A percentile compares a stretch with the other conserved stretches of the same genome.
phyloP scores from a whole-genome alignment of 192 early-diverging fungal species.

The Spizellomyces punctatus region DNA sequence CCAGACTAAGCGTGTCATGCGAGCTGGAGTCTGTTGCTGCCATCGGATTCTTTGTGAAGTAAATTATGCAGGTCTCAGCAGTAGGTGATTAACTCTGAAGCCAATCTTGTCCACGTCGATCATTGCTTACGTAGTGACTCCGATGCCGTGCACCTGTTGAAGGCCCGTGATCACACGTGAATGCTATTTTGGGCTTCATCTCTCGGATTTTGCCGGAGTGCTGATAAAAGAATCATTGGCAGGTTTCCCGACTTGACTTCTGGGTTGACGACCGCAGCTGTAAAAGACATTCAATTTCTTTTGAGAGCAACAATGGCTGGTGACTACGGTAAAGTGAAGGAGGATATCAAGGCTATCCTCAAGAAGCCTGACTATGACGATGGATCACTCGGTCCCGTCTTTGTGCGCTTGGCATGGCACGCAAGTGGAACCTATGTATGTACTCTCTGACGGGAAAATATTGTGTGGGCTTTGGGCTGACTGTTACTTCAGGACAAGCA shows the following conservation, averaged over 20 bases:
- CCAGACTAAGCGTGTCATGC: conserved; percentile 11
- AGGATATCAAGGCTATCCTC: conserved; percentile 48
- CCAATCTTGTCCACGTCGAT: too few relatives aligned
- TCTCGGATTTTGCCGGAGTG: neutral
- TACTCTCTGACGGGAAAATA: too few relatives aligned
- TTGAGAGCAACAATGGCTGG: neutral
- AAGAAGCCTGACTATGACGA: conserved; percentile 56
- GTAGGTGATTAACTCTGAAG: too few relatives aligned
- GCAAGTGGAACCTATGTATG: conserved; percentile 66
- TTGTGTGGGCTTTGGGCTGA: too few relatives aligned
- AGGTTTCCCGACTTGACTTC: neutral
- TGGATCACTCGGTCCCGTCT: conserved; percentile 69
- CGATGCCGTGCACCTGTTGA: too few relatives aligned
- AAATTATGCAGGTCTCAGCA: too few relatives aligned
- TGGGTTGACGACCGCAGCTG: too few relatives aligned
- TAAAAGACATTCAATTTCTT: too few relatives aligned
- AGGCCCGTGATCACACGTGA: neutral
- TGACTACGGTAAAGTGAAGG: conserved; percentile 31
- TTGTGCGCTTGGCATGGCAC: conserved; percentile 64
- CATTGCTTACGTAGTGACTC: too few relatives aligned
- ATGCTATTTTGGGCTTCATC: neutral
- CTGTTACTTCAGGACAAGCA: conserved; percentile 33
- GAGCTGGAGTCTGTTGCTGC: neutral
- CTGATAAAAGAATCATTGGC: neutral
- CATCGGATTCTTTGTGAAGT: neutral